Evolutionary conservation across 805 yeast genomes (phyloP).

Genomic region (Ogataea kodamae): DNA sequence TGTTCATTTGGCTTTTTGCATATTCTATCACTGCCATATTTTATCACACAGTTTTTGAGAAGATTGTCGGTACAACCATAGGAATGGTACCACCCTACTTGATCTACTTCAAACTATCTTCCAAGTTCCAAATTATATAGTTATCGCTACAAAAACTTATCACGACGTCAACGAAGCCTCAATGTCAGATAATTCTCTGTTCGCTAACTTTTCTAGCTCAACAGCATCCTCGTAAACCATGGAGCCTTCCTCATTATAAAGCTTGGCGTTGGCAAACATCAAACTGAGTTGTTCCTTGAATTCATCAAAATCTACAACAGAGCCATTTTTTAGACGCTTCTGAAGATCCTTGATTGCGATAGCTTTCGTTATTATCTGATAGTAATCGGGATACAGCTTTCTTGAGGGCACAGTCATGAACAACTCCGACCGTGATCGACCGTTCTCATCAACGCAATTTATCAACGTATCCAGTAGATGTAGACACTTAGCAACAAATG

Average conservation of each 20-base stretch:
- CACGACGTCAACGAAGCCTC: constrained; percentile 6
- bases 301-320: constrained; percentile 39
- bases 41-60: constrained; percentile 47
- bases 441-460: constrained; percentile 43
- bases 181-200: constrained; percentile 17
- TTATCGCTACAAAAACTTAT: constrained; percentile 5
- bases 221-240: constrained; percentile 59
- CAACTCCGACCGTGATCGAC: constrained; percentile 46
- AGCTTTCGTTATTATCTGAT: constrained; percentile 56
- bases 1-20: constrained; percentile 38
- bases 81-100: constrained; percentile 36
- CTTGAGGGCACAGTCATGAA: constrained; percentile 75
- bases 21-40: constrained; percentile 44
- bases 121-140: constrained; percentile 12
- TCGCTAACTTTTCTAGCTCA: constrained; percentile 38
- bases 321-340: constrained; percentile 41
- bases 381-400: constrained; percentile 82
- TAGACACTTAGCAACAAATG: constrained; percentile 21
- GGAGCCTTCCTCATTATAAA: constrained; percentile 67
- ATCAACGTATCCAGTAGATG: constrained; percentile 42
- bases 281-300: constrained; percentile 47
- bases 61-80: constrained; percentile 39
- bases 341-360: constrained; percentile 54
- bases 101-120: constrained; percentile 20
- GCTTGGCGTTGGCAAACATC: constrained; percentile 67